phyloP scores from a whole-genome alignment of 2,329 filamentous ascomycete genomes.

The Dactylellina sp. region DNA sequence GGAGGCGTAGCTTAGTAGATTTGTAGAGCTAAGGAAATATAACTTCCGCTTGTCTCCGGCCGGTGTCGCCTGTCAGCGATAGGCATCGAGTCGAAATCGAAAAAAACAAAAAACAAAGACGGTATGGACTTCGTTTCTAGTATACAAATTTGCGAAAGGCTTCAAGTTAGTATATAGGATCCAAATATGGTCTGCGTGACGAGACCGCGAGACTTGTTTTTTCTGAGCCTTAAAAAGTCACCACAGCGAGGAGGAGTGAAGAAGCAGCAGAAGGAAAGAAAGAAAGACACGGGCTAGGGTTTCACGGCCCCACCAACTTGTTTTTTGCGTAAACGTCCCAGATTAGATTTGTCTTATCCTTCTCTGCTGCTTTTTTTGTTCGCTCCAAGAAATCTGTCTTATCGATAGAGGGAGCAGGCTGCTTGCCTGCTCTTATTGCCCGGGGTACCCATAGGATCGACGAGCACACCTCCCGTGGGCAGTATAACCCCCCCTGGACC shows the following conservation, averaged over 20 bases:
- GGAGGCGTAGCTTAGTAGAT: constrained; percentile 15
- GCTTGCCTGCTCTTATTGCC: constrained; percentile 11
- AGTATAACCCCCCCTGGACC: constrained; percentile 14
- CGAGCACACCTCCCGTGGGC: constrained; percentile 34
- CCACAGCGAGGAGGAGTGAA: too few species aligned
- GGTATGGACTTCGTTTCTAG: too few species aligned
- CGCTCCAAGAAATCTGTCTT: constrained; percentile 14
- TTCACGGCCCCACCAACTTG: constrained; percentile 41
- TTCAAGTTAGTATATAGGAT: too few species aligned
- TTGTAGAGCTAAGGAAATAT: constrained; percentile 8
- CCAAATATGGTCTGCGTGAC: constrained; percentile 52
- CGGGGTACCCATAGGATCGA: constrained; percentile 47
- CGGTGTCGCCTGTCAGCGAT: neutral
- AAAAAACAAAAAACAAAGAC: neutral
- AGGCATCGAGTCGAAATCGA: constrained; percentile 2
- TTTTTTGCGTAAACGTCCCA: constrained; percentile 13
- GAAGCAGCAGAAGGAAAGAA: neutral
- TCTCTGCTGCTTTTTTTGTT: neutral
- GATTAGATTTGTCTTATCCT: constrained; percentile 10
- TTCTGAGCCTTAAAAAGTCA: neutral
- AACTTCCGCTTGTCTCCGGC: constrained; percentile 38
- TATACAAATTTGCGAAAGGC: too few species aligned
- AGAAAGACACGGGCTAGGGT: constrained; percentile 26
- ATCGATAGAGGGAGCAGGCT: constrained; percentile 37
- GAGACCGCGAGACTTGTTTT: constrained; percentile 49